Conservation (phyloP, 1,139 yeast species). For the Sugiyamaella paludigena region DNA sequence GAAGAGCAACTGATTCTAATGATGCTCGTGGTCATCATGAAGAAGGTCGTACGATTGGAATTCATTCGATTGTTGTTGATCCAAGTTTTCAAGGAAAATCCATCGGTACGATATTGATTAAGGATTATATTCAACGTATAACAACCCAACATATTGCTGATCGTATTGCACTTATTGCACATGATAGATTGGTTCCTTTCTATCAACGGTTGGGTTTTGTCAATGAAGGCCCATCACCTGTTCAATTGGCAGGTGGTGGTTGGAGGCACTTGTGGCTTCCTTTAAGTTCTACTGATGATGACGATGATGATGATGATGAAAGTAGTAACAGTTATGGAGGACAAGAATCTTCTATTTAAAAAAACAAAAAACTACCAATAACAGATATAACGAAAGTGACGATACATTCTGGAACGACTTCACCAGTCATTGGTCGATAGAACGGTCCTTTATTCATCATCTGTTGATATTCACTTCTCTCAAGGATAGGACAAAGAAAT, state of each 20-base stretch:
- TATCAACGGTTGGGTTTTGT: constrained; percentile 78
- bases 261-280: constrained; percentile 70
- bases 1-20: constrained; percentile 25
- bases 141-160: constrained; percentile 86
- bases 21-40: constrained; percentile 71
- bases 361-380: no score
- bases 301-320: constrained; percentile 23
- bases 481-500: no score
- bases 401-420: no score
- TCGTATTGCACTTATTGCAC: constrained; percentile 70
- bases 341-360: not conserved
- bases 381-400: no score
- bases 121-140: constrained; percentile 87
- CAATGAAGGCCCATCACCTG: constrained; percentile 58
- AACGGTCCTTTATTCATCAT: no score
- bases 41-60: constrained; percentile 67
- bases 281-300: constrained; percentile 42
- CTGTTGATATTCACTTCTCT: no score
- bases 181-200: constrained; percentile 65
- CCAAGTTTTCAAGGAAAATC: constrained; percentile 79
- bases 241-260: constrained; percentile 55
- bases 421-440: no score
- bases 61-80: constrained; percentile 77
- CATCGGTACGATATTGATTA: constrained; percentile 76
- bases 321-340: not conserved